These are phyloP conservation scores for Stenocarpella maydis DNA, from an alignment of 2,329 filamentous ascomycete species.

Conservation along the genomic window DNA sequence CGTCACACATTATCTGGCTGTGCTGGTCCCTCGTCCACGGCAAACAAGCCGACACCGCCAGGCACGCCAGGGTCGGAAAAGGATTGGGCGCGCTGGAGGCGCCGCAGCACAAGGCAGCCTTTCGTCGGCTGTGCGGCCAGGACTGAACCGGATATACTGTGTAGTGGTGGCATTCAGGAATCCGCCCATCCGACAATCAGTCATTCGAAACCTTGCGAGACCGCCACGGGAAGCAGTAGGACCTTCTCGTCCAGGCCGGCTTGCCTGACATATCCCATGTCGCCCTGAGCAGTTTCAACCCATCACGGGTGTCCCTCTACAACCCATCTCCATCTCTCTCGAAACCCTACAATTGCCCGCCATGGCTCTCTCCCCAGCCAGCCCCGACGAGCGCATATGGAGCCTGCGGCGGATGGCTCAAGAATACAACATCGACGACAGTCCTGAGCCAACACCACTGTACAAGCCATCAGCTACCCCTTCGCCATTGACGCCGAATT, in stretches of 20 bases:
- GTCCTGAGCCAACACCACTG: slow-evolving; percentile 50
- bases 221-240: neutral
- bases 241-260: neutral
- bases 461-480: slow-evolving; percentile 45
- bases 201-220: neutral
- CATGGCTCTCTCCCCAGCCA: slow-evolving; percentile 33
- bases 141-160: neutral
- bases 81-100: neutral
- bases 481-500: slow-evolving; percentile 49
- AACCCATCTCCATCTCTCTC: neutral
- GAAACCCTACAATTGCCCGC: neutral
- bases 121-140: neutral
- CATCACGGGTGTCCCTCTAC: slow-evolving; percentile 2
- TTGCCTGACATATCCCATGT: slow-evolving; percentile 11
- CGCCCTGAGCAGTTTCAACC: slow-evolving; percentile 7
- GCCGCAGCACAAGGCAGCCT: slow-evolving; percentile 5
- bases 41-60: slow-evolving; percentile 8
- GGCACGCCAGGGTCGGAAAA: neutral
- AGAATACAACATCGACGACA: slow-evolving; percentile 58
- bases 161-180: neutral
- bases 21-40: slow-evolving; percentile 3
- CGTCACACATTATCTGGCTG: slow-evolving; percentile 6
- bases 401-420: slow-evolving; percentile 60
- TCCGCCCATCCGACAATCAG: neutral
- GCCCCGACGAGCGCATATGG: slow-evolving; percentile 51